Base-by-base conservation (phyloP, 2,329 filamentous ascomycete species). In the Talaromyces sp. region DNA sequence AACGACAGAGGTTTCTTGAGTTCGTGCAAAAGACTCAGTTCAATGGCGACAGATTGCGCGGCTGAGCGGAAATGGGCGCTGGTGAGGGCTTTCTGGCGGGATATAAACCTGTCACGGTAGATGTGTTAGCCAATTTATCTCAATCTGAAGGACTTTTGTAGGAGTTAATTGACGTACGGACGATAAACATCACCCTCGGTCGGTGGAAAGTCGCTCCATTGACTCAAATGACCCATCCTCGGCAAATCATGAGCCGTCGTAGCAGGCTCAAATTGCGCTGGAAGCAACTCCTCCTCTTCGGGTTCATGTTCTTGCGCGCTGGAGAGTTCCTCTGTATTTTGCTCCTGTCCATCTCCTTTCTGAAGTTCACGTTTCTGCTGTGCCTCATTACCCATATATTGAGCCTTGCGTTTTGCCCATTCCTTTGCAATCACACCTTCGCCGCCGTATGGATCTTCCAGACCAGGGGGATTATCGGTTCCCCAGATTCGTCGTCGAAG, bases 41-140 rank as follows among this genome's bases (percentile, higher is more conserved):
- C 84, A 5, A 85, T 78, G 10, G 82, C 72, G 3, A 83, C 79
- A 61, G 81, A 78, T 61, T 82, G 81, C 40, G 86, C 75, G 33
- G 79, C 75, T 43, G 66, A 70, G 40, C 72, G 65, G 56, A 78
- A 62, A 28, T 74, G 67, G 6, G 71, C 66, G 9, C 64, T 63
- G 55, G 76, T 67, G 5, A 64, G 67, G 40, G 73, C 60, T 56
- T 70, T 73, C 40, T 73, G 67, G 40, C 64, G 61, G 10, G 73
- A 67, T 58, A 75, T 64, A 63, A 80, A 72, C 13, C 69, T 71
- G 51, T 5, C 19, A 41, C 41, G 10, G 35, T 21, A 45, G 15
- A 35, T 9, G 13, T 3, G 37, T 55, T 31, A 56, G 53, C 17
- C 4, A 48, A 10, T 28, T 19, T 8, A 17, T 9, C 17, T 41